Conservation (phyloP, 2,329 filamentous ascomycete species). For the Alternaria sp. region DNA sequence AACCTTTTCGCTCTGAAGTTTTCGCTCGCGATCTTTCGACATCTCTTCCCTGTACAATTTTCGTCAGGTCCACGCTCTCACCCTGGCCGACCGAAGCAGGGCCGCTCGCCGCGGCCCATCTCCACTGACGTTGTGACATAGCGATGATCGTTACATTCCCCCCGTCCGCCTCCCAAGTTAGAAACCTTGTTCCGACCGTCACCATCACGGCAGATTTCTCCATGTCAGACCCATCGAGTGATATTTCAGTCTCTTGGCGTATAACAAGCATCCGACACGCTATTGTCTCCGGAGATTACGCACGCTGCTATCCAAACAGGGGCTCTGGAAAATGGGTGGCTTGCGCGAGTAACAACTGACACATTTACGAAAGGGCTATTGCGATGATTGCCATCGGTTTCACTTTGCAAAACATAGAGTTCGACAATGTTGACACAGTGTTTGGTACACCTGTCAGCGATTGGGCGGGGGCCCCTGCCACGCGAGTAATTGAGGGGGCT, state of each 20-base stretch:
- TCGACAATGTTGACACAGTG: background rate
- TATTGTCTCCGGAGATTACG: conserved; percentile 6
- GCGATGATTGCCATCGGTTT: background rate
- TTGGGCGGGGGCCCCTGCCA: conserved; percentile 20
- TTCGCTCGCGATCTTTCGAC: background rate
- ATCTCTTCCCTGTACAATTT: conserved; percentile 10
- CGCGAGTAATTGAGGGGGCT: conserved; percentile 24
- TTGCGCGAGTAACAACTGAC: background rate
- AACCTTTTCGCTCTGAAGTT: conserved; percentile 8
- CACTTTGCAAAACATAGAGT: background rate
- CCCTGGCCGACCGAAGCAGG: conserved; percentile 8
- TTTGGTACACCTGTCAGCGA: background rate
- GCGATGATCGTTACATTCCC: conserved; percentile 1
- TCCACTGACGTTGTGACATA: conserved; percentile 13
- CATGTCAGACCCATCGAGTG: conserved; percentile 5
- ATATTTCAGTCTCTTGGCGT: conserved; percentile 5
- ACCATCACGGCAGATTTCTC: background rate
- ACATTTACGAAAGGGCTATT: background rate
- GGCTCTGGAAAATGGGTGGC: background rate
- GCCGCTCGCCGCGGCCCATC: conserved; percentile 2
- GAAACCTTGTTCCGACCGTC: background rate
- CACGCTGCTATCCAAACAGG: background rate
- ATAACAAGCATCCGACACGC: background rate
- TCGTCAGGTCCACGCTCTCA: conserved; percentile 5
- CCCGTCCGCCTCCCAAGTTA: conserved; percentile 1